Percentiles rank a stretch among this genome's conserved stretches.
Evolutionary conservation across 78 protist genomes (phyloP).

Genomic region (Dictyostelium firmibasis): DNA sequence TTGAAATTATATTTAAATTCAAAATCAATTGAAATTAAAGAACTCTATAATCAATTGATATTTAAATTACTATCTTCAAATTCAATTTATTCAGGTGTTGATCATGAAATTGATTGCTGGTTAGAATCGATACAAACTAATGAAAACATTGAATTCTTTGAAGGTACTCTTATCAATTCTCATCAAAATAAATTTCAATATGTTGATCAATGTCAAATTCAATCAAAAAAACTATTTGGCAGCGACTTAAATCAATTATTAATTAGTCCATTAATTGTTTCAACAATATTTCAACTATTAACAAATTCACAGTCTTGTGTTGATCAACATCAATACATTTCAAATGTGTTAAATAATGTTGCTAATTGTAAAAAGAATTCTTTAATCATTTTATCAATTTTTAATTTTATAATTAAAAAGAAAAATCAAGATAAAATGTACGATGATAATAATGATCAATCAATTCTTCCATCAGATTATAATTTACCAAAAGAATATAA

Average conservation of each 20-base stretch:
- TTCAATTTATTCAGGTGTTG: slow-evolving; percentile 25
- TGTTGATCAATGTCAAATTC: slow-evolving; percentile 30
- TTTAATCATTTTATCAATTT: background rate
- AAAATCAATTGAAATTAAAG: background rate
- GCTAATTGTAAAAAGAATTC: background rate
- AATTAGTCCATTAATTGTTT: slow-evolving; percentile 21
- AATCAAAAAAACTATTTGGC: background rate
- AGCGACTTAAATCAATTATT: background rate
- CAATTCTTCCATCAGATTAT: too few relatives aligned
- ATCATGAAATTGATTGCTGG: slow-evolving; percentile 57
- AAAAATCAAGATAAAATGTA: background rate
- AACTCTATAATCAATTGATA: slow-evolving; percentile 6
- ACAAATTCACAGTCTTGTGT: background rate
- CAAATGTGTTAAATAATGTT: background rate
- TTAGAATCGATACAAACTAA: background rate
- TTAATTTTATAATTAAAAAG: background rate
- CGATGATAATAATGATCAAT: background rate
- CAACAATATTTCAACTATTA: slow-evolving; percentile 2
- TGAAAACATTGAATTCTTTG: slow-evolving; percentile 12
- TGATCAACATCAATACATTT: background rate
- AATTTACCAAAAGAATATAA: background rate
- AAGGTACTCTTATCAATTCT: background rate
- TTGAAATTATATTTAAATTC: slow-evolving; percentile 12
- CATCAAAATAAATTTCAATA: slow-evolving; percentile 28
- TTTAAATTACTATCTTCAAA: slow-evolving; percentile 37